Conservation (phyloP, 768 basidiomycete species). For the Tulasnella sp. region DNA sequence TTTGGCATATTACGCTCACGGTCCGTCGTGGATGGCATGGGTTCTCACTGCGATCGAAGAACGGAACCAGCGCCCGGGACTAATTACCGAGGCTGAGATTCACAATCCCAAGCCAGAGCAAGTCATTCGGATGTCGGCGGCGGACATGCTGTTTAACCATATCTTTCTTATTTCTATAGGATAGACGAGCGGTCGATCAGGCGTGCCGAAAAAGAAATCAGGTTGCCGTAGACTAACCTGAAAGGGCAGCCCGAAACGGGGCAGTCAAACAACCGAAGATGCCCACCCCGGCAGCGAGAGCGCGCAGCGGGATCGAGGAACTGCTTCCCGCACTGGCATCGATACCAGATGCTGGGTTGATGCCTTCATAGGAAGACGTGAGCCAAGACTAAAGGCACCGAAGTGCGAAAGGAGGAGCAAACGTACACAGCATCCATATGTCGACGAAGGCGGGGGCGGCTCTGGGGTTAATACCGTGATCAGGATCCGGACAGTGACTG, state of each 20-base stretch:
- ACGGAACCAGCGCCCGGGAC: not conserved
- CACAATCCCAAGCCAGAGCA: not conserved
- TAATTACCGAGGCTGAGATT: not conserved
- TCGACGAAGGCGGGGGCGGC: too few species aligned
- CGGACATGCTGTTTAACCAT: not conserved
- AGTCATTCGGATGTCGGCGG: not conserved
- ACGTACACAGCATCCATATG: too few species aligned
- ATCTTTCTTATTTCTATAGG: not conserved
- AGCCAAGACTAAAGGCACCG: not conserved
- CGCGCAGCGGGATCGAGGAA: not conserved
- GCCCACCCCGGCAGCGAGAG: not conserved
- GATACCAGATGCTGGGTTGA: not conserved
- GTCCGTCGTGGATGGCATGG: too few species aligned
- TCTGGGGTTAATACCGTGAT: too few species aligned
- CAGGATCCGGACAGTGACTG: too few species aligned
- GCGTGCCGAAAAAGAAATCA: not conserved
- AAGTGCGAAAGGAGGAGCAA: too few species aligned
- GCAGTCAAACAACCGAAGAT: slow-evolving; percentile 22
- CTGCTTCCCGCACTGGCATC: not conserved
- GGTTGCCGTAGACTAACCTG: too few species aligned
- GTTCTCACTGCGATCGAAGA: too few species aligned
- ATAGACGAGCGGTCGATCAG: too few species aligned
- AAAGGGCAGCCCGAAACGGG: slow-evolving; percentile 23
- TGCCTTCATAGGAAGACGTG: not conserved
- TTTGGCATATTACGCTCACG: too few species aligned